Percentiles rank a stretch among this genome's conserved stretches.
Conservation (phyloP, 768 basidiomycete genomes). For the Podaxis rugospora region DNA sequence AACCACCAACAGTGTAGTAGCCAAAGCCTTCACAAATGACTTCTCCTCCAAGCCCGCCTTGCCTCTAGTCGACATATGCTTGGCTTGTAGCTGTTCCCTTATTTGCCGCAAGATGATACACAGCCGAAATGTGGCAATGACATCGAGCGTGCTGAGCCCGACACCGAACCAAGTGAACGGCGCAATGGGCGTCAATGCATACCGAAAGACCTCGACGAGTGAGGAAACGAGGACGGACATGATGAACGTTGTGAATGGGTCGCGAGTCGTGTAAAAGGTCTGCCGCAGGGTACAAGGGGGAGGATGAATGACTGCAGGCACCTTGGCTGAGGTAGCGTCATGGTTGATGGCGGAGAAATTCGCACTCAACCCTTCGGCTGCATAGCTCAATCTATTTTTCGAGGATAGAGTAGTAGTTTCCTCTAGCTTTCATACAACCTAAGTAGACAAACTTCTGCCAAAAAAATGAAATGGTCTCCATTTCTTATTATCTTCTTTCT, state of each 20-base stretch:
- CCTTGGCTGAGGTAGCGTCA: slow-evolving; percentile 1
- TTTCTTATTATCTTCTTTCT: no score
- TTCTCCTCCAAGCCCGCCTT: slow-evolving; percentile 36
- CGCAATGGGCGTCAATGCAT: slow-evolving; percentile 51
- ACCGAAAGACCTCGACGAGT: slow-evolving; percentile 48
- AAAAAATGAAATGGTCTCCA: no score
- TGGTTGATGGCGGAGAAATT: not conserved
- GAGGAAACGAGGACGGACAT: slow-evolving; percentile 22
- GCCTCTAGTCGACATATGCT: slow-evolving; percentile 40
- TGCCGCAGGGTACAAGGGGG: not conserved
- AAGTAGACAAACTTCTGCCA: no score
- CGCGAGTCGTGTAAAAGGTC: not conserved
- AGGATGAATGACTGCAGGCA: not conserved
- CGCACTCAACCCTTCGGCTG: not conserved
- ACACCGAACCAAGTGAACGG: slow-evolving; percentile 68
- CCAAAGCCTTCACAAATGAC: slow-evolving; percentile 54
- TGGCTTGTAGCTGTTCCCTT: slow-evolving; percentile 41
- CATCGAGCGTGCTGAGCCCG: slow-evolving; percentile 57
- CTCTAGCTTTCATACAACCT: no score
- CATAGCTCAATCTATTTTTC: no score
- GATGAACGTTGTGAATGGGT: slow-evolving; percentile 3
- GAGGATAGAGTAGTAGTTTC: no score
- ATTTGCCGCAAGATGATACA: slow-evolving; percentile 68
- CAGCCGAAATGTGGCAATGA: slow-evolving; percentile 63
- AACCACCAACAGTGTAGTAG: slow-evolving; percentile 61